Evolutionary conservation across 139 green algal genomes (phyloP).

Genomic region (Astrephomene gubernaculifera): DNA sequence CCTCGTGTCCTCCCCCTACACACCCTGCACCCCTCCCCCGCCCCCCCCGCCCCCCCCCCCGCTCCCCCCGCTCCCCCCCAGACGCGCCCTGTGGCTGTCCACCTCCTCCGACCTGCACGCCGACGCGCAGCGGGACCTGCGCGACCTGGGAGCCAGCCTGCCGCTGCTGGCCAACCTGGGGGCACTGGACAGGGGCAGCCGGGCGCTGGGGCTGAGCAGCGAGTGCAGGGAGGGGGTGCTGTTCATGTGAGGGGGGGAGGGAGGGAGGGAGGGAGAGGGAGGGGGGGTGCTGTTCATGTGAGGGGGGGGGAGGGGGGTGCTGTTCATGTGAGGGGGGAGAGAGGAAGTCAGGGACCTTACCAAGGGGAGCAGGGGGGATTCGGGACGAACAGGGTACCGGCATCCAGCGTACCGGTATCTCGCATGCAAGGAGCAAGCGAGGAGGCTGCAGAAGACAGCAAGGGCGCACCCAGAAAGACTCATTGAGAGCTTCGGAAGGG

Average conservation of each 20-base stretch:
- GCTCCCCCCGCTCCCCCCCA: neutral
- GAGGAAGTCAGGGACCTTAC: too few species aligned
- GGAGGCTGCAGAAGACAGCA: too few species aligned
- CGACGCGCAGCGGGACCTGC: constrained; percentile 79
- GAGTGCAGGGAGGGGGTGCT: constrained; percentile 87
- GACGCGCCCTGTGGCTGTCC: constrained; percentile 76
- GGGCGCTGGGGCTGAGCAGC: constrained; percentile 69
- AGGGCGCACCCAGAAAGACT: too few species aligned
- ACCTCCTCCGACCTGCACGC: constrained; percentile 79
- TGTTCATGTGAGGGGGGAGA: too few species aligned
- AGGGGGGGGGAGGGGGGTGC: neutral
- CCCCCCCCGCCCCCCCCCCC: too few species aligned
- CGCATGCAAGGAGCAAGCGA: too few species aligned
- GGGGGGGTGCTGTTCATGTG: neutral
- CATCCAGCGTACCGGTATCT: too few species aligned
- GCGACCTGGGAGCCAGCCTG: constrained; percentile 75
- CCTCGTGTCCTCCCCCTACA: neutral
- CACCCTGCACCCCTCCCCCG: neutral
- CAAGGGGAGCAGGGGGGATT: too few species aligned
- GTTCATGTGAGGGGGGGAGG: constrained; percentile 74
- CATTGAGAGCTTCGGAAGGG: too few species aligned
- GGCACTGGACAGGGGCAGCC: constrained; percentile 77
- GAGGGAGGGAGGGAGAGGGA: neutral
- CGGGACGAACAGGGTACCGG: too few species aligned
- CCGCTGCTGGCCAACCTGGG: constrained; percentile 71